These are phyloP conservation scores for Fomitopsis serialis DNA, from an alignment of 768 basidiomycete genomes.

Conservation along the genomic window DNA sequence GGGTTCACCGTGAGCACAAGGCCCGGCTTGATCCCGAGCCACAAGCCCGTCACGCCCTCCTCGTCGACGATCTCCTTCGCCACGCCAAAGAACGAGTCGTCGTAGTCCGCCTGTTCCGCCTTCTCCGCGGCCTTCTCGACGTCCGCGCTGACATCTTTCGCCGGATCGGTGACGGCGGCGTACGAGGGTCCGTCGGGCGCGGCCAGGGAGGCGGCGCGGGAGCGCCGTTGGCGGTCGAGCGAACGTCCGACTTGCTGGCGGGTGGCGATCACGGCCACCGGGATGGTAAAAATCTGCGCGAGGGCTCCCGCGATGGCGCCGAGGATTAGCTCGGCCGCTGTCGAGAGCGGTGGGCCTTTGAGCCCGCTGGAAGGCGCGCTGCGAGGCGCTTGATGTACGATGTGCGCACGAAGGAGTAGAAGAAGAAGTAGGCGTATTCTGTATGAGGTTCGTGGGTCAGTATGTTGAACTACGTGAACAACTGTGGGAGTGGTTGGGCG, in stretches of 20 bases:
- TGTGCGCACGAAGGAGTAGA: slow-evolving; percentile 87
- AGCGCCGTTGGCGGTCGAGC: slow-evolving; percentile 9
- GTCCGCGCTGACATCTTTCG: slow-evolving; percentile 3
- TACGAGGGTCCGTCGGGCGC: not conserved
- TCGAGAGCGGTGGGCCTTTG: slow-evolving; percentile 63
- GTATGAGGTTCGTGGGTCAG: not conserved
- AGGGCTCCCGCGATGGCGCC: slow-evolving; percentile 92
- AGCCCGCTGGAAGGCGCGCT: slow-evolving; percentile 51
- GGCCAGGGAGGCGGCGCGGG: not conserved
- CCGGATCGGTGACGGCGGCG: not conserved
- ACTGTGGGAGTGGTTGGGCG: no score
- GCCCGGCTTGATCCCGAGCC: slow-evolving; percentile 90
- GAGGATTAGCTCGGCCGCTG: slow-evolving; percentile 75
- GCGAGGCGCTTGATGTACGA: slow-evolving; percentile 73
- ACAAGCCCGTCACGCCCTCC: slow-evolving; percentile 82
- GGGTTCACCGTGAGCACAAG: slow-evolving; percentile 96
- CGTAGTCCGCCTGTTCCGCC: slow-evolving; percentile 27
- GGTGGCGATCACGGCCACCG: slow-evolving; percentile 95
- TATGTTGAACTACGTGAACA: not conserved
- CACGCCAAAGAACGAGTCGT: slow-evolving; percentile 76
- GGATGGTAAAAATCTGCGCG: slow-evolving; percentile 97
- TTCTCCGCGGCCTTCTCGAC: slow-evolving; percentile 8
- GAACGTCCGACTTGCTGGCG: slow-evolving; percentile 84
- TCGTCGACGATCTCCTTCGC: slow-evolving; percentile 84
- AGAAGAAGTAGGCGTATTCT: slow-evolving; percentile 99